These are phyloP conservation scores for Beauveria scarabaeidicola DNA, from an alignment of 2,329 filamentous ascomycete species.

Conservation along the genomic window DNA sequence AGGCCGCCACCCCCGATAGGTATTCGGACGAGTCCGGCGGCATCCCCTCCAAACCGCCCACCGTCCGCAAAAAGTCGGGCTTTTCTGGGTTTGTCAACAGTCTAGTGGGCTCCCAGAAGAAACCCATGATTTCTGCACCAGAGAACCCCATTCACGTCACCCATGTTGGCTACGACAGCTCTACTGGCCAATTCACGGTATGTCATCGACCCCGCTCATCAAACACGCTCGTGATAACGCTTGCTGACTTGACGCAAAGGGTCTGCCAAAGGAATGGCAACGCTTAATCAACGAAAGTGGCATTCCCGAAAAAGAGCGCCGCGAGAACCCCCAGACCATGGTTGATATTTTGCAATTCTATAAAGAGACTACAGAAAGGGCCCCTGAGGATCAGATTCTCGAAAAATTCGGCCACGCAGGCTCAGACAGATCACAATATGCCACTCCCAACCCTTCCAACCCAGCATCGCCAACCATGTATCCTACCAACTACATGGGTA, in stretches of 20 bases:
- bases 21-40: slow-evolving; percentile 64
- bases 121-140: slow-evolving; percentile 91
- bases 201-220: slow-evolving; percentile 26
- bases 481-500: slow-evolving; percentile 47
- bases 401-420: slow-evolving; percentile 93
- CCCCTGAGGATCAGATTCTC: slow-evolving; percentile 77
- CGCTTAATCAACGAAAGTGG: slow-evolving; percentile 90
- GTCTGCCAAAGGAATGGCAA: slow-evolving; percentile 96
- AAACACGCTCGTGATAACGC: slow-evolving; percentile 12
- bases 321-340: slow-evolving; percentile 91
- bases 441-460: slow-evolving; percentile 33
- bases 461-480: slow-evolving; percentile 46
- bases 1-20: slow-evolving; percentile 49
- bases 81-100: slow-evolving; percentile 85
- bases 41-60: slow-evolving; percentile 51
- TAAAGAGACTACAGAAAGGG: slow-evolving; percentile 80
- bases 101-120: slow-evolving; percentile 73
- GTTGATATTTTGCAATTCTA: slow-evolving; percentile 95
- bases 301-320: slow-evolving; percentile 91
- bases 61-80: slow-evolving; percentile 75
- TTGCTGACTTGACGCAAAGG: slow-evolving; percentile 42
- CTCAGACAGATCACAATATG: slow-evolving; percentile 42
- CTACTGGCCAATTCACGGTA: slow-evolving; percentile 93
- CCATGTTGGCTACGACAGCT: slow-evolving; percentile 94
- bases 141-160: slow-evolving; percentile 97